A percentile compares a stretch with the other conserved stretches of the same genome.
phyloP scores from a whole-genome alignment of 2,329 filamentous ascomycete species.

The Colletotrichum endophyticum region DNA sequence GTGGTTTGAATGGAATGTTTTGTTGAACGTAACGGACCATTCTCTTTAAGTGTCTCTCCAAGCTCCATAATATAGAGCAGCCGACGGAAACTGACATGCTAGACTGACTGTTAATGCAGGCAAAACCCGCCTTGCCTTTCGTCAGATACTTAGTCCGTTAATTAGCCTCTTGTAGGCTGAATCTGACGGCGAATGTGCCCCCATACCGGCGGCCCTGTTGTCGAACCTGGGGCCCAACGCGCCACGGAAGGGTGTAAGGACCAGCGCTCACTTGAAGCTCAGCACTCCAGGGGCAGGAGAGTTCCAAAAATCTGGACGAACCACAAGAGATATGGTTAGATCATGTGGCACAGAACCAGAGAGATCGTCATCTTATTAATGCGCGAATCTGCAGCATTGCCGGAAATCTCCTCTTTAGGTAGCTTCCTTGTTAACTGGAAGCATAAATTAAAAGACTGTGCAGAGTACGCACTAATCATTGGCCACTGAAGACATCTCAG shows the following conservation, averaged over 20 bases:
- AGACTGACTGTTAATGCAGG: background rate
- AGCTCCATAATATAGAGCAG: background rate
- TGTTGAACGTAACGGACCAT: background rate
- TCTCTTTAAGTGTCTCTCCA: background rate
- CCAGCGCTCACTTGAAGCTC: background rate
- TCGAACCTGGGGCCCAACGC: background rate
- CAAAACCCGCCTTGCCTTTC: background rate
- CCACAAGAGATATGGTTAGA: background rate
- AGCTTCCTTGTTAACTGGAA: background rate
- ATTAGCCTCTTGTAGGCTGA: background rate
- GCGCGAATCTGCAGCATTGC: background rate
- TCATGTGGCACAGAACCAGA: background rate
- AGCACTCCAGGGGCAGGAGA: background rate
- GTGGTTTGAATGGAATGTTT: background rate
- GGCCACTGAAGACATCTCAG: background rate
- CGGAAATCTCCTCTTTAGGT: background rate
- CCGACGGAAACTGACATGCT: background rate
- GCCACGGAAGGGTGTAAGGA: background rate
- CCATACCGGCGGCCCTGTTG: background rate
- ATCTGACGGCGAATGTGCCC: background rate
- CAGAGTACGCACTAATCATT: background rate
- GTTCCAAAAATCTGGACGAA: background rate
- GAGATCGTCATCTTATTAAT: background rate
- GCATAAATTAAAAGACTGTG: background rate
- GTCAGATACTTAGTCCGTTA: background rate